These are phyloP conservation scores for Adansonia rubrostipa DNA, from an alignment of 441 rosid genomes.

Conservation along the genomic window DNA sequence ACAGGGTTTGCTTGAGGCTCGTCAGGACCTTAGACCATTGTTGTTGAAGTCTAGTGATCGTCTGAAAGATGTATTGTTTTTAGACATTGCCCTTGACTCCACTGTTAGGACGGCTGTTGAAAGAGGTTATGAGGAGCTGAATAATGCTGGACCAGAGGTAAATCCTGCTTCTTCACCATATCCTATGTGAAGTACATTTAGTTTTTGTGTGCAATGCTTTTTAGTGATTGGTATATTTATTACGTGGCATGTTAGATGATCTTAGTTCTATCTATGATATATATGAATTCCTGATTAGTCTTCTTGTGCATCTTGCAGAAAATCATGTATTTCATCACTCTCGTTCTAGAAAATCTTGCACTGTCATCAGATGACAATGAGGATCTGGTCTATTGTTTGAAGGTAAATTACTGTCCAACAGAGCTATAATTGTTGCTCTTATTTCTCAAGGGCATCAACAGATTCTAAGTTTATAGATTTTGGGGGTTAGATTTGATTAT, in stretches of 20 bases:
- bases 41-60: slow-evolving; percentile 72
- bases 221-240: slow-evolving; percentile 3
- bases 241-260: slow-evolving; percentile 11
- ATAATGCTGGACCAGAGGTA: slow-evolving; percentile 85
- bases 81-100: slow-evolving; percentile 95
- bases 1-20: slow-evolving; percentile 96
- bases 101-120: slow-evolving; percentile 95
- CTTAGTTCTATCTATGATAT: slow-evolving; percentile 27
- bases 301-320: slow-evolving; percentile 58
- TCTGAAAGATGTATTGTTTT: slow-evolving; percentile 89
- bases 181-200: slow-evolving; percentile 13
- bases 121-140: slow-evolving; percentile 90
- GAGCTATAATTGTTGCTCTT: neutral
- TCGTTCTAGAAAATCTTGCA: slow-evolving; percentile 94
- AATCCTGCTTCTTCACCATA: slow-evolving; percentile 28
- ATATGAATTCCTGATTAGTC: slow-evolving; percentile 24
- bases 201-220: slow-evolving; percentile 25
- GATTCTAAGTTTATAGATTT: slow-evolving; percentile 4
- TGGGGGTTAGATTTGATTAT: neutral
- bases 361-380: slow-evolving; percentile 94
- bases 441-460: slow-evolving; percentile 12
- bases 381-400: slow-evolving; percentile 89
- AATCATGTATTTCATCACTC: slow-evolving; percentile 76
- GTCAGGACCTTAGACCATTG: slow-evolving; percentile 88
- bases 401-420: slow-evolving; percentile 50